Conservation (phyloP, 768 basidiomycete species). For the Agaricus bisporus region DNA sequence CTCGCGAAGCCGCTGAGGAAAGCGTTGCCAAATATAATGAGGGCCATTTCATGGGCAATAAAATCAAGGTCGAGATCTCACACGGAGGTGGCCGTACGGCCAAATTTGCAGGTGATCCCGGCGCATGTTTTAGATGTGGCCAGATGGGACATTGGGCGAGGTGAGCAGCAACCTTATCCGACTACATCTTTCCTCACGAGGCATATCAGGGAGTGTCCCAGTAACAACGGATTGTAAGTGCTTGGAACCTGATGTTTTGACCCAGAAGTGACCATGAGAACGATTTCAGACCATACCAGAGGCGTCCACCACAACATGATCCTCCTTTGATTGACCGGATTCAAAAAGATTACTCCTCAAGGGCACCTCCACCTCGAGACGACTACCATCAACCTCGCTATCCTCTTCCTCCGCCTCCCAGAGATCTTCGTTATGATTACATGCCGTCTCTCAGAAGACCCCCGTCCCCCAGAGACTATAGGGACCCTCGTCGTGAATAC, state of each 20-base stretch:
- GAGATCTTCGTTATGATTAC: slow-evolving; percentile 61
- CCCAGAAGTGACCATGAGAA: too few relatives aligned
- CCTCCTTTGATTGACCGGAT: slow-evolving; percentile 53
- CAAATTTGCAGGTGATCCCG: slow-evolving; percentile 80
- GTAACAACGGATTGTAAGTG: slow-evolving; percentile 47
- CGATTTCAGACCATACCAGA: slow-evolving; percentile 25
- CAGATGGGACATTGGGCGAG: slow-evolving; percentile 87
- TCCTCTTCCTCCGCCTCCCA: slow-evolving; percentile 18
- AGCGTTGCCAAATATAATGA: slow-evolving; percentile 86
- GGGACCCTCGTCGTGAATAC: slow-evolving; percentile 58
- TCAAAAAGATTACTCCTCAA: slow-evolving; percentile 48
- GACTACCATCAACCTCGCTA: slow-evolving; percentile 44
- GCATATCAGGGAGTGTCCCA: slow-evolving; percentile 63
- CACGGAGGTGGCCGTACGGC: slow-evolving; percentile 79
- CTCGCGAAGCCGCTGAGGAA: slow-evolving; percentile 73
- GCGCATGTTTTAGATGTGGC: slow-evolving; percentile 85
- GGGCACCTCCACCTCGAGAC: slow-evolving; percentile 41
- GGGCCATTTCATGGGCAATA: slow-evolving; percentile 89
- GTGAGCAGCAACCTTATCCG: slow-evolving; percentile 29
- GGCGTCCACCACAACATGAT: slow-evolving; percentile 37
- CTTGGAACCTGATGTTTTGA: background rate
- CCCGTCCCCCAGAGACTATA: slow-evolving; percentile 58
- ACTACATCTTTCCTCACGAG: background rate
- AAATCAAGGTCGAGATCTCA: slow-evolving; percentile 83
- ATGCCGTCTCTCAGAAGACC: slow-evolving; percentile 48